These are phyloP conservation scores for Stygiomarasmius scandens DNA, from an alignment of 1,284 basidiomycete genomes.

Conservation along the genomic window DNA sequence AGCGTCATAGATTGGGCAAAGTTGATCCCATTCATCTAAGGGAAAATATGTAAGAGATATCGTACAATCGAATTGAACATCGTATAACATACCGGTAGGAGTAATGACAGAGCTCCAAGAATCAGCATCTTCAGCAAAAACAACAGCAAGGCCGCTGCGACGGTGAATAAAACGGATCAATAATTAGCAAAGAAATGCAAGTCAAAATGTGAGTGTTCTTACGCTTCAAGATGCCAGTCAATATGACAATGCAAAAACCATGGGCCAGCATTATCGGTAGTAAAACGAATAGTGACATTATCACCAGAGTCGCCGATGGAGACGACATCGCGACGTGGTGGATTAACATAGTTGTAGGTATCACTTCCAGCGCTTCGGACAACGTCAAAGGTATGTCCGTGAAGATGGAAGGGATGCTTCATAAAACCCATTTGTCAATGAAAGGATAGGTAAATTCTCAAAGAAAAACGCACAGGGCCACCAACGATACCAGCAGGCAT, in stretches of 20 bases:
- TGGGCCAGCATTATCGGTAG: slow-evolving; percentile 28
- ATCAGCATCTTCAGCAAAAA: slow-evolving; percentile 13
- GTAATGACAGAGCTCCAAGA: slow-evolving; percentile 3
- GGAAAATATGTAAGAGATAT: no score
- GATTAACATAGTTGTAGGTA: slow-evolving; percentile 31
- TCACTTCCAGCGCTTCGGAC: slow-evolving; percentile 28
- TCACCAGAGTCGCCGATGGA: slow-evolving; percentile 24
- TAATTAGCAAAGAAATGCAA: background rate
- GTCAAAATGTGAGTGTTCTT: no score
- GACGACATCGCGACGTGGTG: slow-evolving; percentile 27
- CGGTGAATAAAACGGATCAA: background rate
- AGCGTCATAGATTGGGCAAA: no score
- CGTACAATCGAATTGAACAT: no score
- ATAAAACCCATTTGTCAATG: slow-evolving; percentile 31
- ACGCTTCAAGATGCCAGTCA: slow-evolving; percentile 41
- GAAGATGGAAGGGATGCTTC: slow-evolving; percentile 42
- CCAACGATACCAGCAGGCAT: slow-evolving; percentile 26
- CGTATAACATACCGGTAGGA: background rate
- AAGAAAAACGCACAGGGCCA: slow-evolving; percentile 1
- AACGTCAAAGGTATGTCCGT: slow-evolving; percentile 39
- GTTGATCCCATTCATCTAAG: no score
- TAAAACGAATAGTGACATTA: slow-evolving; percentile 29
- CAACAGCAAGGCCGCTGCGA: slow-evolving; percentile 13
- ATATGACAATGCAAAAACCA: slow-evolving; percentile 39
- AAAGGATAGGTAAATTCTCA: slow-evolving; percentile 27